Evolutionary conservation across 2,329 filamentous ascomycete genomes (phyloP).

Genomic region (Dryadomyces sulphureus): DNA sequence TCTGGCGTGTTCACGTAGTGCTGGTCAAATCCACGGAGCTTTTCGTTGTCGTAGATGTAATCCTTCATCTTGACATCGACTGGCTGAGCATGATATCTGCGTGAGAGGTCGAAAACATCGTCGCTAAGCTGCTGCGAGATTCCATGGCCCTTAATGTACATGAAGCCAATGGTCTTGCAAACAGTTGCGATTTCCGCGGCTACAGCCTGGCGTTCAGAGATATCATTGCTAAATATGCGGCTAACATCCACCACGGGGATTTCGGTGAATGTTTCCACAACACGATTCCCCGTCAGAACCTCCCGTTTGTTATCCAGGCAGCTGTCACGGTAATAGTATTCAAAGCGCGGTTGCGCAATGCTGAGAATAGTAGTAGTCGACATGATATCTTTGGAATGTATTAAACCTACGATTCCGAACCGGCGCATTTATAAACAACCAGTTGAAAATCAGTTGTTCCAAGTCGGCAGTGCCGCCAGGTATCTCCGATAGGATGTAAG

Average conservation of each 20-base stretch:
- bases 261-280: slow-evolving; percentile 4
- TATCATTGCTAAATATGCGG: slow-evolving; percentile 4
- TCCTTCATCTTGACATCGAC: slow-evolving; percentile 18
- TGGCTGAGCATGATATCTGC: slow-evolving; percentile 17
- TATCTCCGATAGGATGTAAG: no score
- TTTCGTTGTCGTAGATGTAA: slow-evolving; percentile 5
- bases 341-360: slow-evolving; percentile 3
- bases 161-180: slow-evolving; percentile 16
- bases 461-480: no score
- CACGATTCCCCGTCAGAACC: slow-evolving; percentile 1
- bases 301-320: slow-evolving; percentile 7
- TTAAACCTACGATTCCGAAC: no score
- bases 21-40: slow-evolving; percentile 5
- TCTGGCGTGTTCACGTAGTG: slow-evolving; percentile 2
- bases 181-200: slow-evolving; percentile 4
- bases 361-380: background rate
- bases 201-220: slow-evolving; percentile 1
- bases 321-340: slow-evolving; percentile 7
- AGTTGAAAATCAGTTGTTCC: no score
- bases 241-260: slow-evolving; percentile 6
- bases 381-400: no score
- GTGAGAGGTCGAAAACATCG: slow-evolving; percentile 17
- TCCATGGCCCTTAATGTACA: slow-evolving; percentile 19
- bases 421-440: no score
- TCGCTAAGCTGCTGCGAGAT: slow-evolving; percentile 13